phyloP scores from a whole-genome alignment of 768 basidiomycete species.

The Pleurotus citrinopileatus region DNA sequence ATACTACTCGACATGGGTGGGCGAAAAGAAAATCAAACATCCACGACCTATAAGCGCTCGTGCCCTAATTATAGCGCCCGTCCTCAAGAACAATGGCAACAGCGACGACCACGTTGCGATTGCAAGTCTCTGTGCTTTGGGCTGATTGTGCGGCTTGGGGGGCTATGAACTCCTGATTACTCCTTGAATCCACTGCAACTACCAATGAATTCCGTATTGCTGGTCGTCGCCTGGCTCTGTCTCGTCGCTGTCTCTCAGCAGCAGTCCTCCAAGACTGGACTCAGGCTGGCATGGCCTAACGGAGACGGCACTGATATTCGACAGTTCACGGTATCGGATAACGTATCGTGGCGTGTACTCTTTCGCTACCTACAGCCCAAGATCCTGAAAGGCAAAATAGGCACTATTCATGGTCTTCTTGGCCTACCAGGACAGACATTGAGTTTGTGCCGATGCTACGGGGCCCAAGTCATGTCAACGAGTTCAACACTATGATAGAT shows the following conservation, averaged over 20 bases:
- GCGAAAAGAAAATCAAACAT: constrained; percentile 7
- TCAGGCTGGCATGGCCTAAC: constrained; percentile 50
- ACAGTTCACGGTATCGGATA: constrained; percentile 42
- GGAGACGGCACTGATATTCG: constrained; percentile 35
- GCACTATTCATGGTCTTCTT: constrained; percentile 53
- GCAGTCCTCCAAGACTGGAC: constrained; percentile 29
- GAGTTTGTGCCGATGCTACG: constrained; percentile 61
- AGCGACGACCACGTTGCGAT: background rate
- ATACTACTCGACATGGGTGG: constrained; percentile 7
- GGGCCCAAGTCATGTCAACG: constrained; percentile 36
- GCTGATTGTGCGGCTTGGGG: too few relatives aligned
- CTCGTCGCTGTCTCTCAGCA: background rate
- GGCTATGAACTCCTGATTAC: too few relatives aligned
- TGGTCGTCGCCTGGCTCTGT: too few relatives aligned
- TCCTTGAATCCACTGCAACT: too few relatives aligned
- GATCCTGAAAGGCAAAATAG: constrained; percentile 19
- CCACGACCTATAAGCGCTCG: constrained; percentile 4
- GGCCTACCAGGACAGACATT: constrained; percentile 30
- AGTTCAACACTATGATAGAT: constrained; percentile 40
- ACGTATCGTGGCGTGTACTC: constrained; percentile 46
- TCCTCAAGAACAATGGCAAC: constrained; percentile 4
- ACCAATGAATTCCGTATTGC: too few relatives aligned
- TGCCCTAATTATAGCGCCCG: background rate
- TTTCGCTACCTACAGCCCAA: background rate
- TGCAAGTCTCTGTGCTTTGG: too few relatives aligned